These are phyloP conservation scores for Cytospora paraplurivora DNA, from an alignment of 2,329 filamentous ascomycete species.

Conservation along the genomic window DNA sequence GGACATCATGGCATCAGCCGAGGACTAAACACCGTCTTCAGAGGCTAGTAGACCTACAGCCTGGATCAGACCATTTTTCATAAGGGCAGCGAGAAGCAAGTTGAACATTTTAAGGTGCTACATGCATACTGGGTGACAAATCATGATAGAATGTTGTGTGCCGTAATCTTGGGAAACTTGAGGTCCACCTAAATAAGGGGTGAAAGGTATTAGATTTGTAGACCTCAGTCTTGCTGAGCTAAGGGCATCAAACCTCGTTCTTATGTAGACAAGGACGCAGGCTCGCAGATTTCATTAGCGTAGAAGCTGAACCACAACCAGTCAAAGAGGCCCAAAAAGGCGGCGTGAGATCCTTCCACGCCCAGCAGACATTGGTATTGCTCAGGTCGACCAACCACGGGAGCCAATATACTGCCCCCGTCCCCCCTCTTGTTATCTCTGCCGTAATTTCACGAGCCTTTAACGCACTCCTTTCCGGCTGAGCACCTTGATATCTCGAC, in stretches of 20 bases:
- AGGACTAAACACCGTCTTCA: neutral
- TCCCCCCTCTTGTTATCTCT: neutral
- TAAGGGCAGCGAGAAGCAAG: constrained; percentile 2
- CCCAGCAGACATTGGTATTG: too few relatives aligned
- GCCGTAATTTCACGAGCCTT: neutral
- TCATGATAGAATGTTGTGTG: neutral
- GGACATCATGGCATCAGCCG: neutral
- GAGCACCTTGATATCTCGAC: neutral
- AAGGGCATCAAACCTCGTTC: too few relatives aligned
- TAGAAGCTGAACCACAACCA: too few relatives aligned
- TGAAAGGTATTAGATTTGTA: neutral
- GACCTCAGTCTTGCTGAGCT: too few relatives aligned
- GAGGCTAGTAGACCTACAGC: neutral
- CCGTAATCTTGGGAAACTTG: neutral
- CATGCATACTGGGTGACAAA: neutral
- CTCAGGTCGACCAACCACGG: too few relatives aligned
- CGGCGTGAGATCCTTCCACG: too few relatives aligned
- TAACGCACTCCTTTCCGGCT: neutral
- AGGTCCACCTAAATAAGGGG: neutral
- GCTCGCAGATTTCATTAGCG: too few relatives aligned
- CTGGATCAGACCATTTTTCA: neutral
- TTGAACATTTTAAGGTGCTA: neutral
- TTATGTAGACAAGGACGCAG: too few relatives aligned
- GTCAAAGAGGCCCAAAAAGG: too few relatives aligned
- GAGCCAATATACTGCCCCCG: too few relatives aligned